These are phyloP conservation scores for Aureobasidium sp. DNA, from an alignment of 2,329 filamentous ascomycete species.

Conservation along the genomic window DNA sequence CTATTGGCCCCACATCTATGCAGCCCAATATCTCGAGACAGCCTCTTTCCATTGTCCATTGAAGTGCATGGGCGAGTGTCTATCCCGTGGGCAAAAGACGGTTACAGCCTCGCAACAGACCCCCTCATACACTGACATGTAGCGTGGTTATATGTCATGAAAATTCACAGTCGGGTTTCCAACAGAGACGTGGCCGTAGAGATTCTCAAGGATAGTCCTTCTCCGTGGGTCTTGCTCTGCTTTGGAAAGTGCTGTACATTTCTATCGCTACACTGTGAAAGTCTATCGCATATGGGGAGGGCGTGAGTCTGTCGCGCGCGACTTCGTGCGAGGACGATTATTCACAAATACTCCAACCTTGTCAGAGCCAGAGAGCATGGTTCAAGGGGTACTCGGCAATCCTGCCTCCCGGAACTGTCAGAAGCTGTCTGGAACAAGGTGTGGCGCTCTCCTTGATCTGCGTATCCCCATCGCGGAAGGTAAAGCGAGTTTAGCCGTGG, in stretches of 20 bases:
- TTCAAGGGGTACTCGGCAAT: not conserved
- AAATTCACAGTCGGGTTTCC: too few relatives aligned
- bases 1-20: not conserved
- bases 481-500: not conserved
- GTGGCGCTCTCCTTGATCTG: not conserved
- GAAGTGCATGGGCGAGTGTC: too few relatives aligned
- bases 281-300: not conserved
- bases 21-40: not conserved
- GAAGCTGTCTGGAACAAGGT: not conserved
- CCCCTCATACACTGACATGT: too few relatives aligned
- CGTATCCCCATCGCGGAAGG: not conserved
- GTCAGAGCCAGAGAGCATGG: not conserved
- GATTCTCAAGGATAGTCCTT: too few relatives aligned
- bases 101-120: too few relatives aligned
- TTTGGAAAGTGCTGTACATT: not conserved
- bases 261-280: not conserved
- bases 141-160: too few relatives aligned
- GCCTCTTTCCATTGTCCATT: too few relatives aligned
- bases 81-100: too few relatives aligned
- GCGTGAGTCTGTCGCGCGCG: not conserved
- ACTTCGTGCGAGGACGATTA: not conserved
- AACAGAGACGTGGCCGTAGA: too few relatives aligned
- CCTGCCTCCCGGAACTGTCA: not conserved
- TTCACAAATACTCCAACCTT: not conserved
- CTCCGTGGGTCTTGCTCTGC: too few relatives aligned